Percentiles rank a stretch among this genome's conserved stretches.
These are phyloP conservation scores for Melampsora americana DNA, from an alignment of 1,284 basidiomycete species.

Conservation along the genomic window DNA sequence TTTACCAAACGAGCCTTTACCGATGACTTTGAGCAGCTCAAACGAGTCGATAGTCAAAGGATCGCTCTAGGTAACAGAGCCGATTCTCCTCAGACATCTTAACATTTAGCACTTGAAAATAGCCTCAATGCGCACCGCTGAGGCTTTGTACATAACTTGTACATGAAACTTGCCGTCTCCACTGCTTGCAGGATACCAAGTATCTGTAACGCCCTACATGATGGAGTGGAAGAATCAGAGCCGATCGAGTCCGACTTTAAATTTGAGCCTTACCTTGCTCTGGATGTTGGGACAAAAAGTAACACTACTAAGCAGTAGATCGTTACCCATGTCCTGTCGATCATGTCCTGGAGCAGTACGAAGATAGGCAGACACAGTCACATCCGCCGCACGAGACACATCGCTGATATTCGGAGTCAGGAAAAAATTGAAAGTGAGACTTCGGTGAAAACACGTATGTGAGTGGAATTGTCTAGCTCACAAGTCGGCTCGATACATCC, in stretches of 20 bases:
- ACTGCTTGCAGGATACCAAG: constrained; percentile 33
- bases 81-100: no score
- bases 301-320: constrained; percentile 39
- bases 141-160: constrained; percentile 44
- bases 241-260: background rate
- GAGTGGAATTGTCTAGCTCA: background rate
- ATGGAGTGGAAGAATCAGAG: background rate
- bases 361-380: constrained; percentile 42
- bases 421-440: constrained; percentile 5
- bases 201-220: constrained; percentile 40
- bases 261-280: constrained; percentile 23
- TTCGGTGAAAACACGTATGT: background rate
- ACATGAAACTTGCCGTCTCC: constrained; percentile 43
- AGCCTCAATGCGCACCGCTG: constrained; percentile 21
- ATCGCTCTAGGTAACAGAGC: constrained; percentile 21
- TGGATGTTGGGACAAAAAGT: constrained; percentile 43
- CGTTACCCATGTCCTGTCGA: constrained; percentile 44
- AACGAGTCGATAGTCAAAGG: constrained; percentile 44
- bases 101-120: no score
- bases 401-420: constrained; percentile 12
- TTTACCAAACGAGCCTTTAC: constrained; percentile 46
- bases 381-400: constrained; percentile 43
- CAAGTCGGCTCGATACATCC: constrained; percentile 45
- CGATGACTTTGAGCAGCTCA: constrained; percentile 44
- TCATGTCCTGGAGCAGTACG: constrained; percentile 43